Percentiles rank a stretch among this genome's conserved stretches.
Evolutionary conservation across 192 early-diverging fungal species (phyloP).

Genomic region (Linnemannia hyalina): DNA sequence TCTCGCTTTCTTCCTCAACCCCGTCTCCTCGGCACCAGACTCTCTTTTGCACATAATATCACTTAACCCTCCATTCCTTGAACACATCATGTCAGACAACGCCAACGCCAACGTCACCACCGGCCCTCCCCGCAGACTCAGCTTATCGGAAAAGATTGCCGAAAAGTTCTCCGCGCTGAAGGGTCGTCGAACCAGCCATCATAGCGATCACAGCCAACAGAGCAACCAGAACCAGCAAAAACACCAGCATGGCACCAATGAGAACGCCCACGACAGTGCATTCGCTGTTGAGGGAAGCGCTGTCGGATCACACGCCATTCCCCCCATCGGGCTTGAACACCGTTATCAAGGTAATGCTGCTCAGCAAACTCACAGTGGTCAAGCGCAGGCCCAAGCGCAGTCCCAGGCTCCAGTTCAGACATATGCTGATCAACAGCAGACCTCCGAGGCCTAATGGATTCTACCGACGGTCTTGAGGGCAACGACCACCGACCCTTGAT

Average conservation of each 20-base stretch:
- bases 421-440: background rate
- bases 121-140: slow-evolving; percentile 1
- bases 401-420: background rate
- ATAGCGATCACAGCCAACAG: slow-evolving; percentile 2
- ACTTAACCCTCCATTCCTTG: background rate
- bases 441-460: background rate
- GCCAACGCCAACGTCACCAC: background rate
- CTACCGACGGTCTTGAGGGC: background rate
- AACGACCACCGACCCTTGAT: slow-evolving; percentile 4
- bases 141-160: slow-evolving; percentile 5
- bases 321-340: slow-evolving; percentile 11
- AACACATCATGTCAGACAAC: slow-evolving; percentile 15
- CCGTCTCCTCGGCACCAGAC: background rate
- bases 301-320: slow-evolving; percentile 32
- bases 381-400: slow-evolving; percentile 4
- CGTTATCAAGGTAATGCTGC: background rate
- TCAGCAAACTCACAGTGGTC: background rate
- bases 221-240: background rate
- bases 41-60: background rate
- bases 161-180: slow-evolving; percentile 16
- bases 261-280: slow-evolving; percentile 28
- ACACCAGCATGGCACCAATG: slow-evolving; percentile 7
- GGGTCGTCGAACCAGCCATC: background rate
- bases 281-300: slow-evolving; percentile 14
- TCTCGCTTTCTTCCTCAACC: background rate